Evolutionary conservation across 2,329 filamentous ascomycete genomes (phyloP).

Genomic region (Arthrobotrys musiformis): DNA sequence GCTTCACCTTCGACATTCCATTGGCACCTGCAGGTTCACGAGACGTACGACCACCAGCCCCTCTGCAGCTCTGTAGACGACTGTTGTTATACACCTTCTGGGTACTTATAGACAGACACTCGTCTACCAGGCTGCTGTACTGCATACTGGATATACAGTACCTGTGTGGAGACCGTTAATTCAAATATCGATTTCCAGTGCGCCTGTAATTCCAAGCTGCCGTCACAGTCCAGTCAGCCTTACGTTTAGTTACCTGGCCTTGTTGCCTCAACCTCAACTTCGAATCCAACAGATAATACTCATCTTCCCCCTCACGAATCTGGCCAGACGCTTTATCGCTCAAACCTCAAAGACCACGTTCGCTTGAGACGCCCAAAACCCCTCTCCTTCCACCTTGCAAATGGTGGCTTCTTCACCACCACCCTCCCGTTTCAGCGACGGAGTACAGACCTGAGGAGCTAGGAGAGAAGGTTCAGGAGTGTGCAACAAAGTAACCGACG

Average conservation of each 20-base stretch:
- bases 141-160: not conserved
- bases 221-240: slow-evolving; percentile 29
- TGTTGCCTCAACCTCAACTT: too few species aligned
- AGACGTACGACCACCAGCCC: slow-evolving; percentile 21
- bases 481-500: not conserved
- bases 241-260: too few species aligned
- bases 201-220: not conserved
- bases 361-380: not conserved
- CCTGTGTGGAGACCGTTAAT: not conserved
- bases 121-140: slow-evolving; percentile 1
- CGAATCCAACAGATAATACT: slow-evolving; percentile 2
- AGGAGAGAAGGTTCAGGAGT: not conserved
- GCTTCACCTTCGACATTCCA: not conserved
- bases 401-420: slow-evolving; percentile 10
- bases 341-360: slow-evolving; percentile 22
- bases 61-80: slow-evolving; percentile 12
- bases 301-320: slow-evolving; percentile 9
- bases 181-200: not conserved
- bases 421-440: slow-evolving; percentile 3
- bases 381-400: not conserved
- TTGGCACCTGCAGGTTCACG: slow-evolving; percentile 35
- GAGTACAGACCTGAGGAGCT: slow-evolving; percentile 3
- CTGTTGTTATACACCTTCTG: not conserved
- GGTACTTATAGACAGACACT: too few species aligned
- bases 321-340: slow-evolving; percentile 20